Percentiles rank a stretch among this genome's conserved stretches.
phyloP scores from a whole-genome alignment of 2,329 filamentous ascomycete genomes.

The Annulohypoxylon truncatum region DNA sequence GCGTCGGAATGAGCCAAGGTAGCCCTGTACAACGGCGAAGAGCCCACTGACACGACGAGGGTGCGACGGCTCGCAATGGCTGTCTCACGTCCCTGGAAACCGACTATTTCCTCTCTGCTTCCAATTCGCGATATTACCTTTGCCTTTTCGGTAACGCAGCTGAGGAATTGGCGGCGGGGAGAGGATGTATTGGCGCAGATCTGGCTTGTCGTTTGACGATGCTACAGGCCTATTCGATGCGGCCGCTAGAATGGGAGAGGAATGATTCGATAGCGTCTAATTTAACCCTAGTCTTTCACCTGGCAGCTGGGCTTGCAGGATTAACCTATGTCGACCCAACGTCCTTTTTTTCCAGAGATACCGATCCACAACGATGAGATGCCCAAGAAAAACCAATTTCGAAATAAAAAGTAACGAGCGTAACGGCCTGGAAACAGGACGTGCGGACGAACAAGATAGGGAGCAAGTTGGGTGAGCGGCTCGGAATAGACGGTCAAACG shows the following conservation, averaged over 20 bases:
- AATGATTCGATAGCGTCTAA: conserved; percentile 43
- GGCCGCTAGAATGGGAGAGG: conserved; percentile 40
- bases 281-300: conserved; percentile 39
- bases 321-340: conserved; percentile 20
- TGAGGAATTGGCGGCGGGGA: conserved; percentile 40
- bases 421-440: conserved; percentile 41
- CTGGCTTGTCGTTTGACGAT: conserved; percentile 43
- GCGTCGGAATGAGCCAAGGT: conserved; percentile 47
- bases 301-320: conserved; percentile 22
- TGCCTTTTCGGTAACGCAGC: conserved; percentile 41
- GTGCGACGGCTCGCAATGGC: conserved; percentile 44
- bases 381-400: conserved; percentile 36
- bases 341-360: conserved; percentile 22
- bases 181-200: conserved; percentile 45
- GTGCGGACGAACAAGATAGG: conserved; percentile 33
- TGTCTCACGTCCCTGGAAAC: conserved; percentile 46
- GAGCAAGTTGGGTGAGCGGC: conserved; percentile 39
- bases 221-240: conserved; percentile 45
- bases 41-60: conserved; percentile 45
- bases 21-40: conserved; percentile 46
- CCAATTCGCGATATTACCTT: conserved; percentile 38
- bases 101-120: conserved; percentile 31
- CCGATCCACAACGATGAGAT: conserved; percentile 34
- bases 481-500: conserved; percentile 40
- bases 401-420: conserved; percentile 45